Base-by-base conservation (phyloP, 257 asterid species). In the Apocynum venetum region DNA sequence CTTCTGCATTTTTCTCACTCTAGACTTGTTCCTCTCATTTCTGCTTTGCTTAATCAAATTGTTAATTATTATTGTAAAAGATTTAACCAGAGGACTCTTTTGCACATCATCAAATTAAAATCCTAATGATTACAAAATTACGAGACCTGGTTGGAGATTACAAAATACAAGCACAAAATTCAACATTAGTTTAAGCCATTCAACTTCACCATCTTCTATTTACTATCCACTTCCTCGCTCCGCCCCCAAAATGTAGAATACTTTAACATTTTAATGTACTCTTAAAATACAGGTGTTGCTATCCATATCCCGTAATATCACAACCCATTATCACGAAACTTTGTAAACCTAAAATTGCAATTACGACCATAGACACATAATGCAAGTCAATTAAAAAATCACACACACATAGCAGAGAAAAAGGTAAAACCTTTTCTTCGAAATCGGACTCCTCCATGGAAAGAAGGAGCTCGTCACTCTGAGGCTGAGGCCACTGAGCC, bases 401-500 rank as follows among this genome's bases (percentile, higher is more conserved):
- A 4, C 2, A 8, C 5, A 43, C 52, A 67, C 72, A 43, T 19
- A 56, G 25, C 36, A 43, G 14, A 60, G 38, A 68, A 52, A 41
- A 59, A 40, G 3, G 38, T 10, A 7, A 65, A 20, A 94, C 99
- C 98, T 93, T 93, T 65, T 93, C 96, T 77, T 95, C 98, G 89
- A 86, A 87, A 53, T 91, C 93, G 52, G 97, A 76, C 77, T 95
- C 99, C 86, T 93, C 97, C 88, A 91, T 84, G 85, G 99, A 92
- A 70, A 93, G 94, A 77, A 95, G 90, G 55, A 91, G 85, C 83
- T 96, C 98, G 82, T 93, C 98, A 86, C 78, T 87, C 3, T 86
- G 95, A 74, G 97, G 98, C 59, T 85, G 91, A 53, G 98, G 97
- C 99, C 98, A 96, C 86, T 93, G 99, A 17, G 89, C 82, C 9